Conservation (phyloP, 768 basidiomycete genomes). For the Auricularia heimuer region DNA sequence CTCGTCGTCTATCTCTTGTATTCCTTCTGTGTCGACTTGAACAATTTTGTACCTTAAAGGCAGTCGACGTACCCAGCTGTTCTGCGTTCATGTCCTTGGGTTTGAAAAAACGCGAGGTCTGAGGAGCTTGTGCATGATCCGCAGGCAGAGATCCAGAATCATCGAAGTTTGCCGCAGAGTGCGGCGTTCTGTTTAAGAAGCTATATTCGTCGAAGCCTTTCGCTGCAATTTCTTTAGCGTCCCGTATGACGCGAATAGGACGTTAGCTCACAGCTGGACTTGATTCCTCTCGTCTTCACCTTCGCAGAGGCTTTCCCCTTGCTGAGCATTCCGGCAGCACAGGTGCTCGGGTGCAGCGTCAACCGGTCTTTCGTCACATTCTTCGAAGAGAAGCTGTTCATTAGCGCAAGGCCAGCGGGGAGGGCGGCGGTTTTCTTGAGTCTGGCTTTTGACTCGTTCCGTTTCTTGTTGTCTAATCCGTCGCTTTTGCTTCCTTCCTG, state of each 20-base stretch:
- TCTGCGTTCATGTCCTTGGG: background rate
- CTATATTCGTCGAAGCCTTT: background rate
- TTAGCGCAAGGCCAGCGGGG: constrained; percentile 46
- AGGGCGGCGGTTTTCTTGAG: constrained; percentile 17
- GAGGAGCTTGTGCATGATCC: background rate
- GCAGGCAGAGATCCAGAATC: background rate
- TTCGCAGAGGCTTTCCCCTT: constrained; percentile 54
- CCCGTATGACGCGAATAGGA: background rate
- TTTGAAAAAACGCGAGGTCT: background rate
- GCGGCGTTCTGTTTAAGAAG: background rate
- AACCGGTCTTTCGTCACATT: constrained; percentile 54
- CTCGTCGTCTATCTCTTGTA: too few species aligned
- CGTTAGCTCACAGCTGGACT: background rate
- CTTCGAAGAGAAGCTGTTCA: constrained; percentile 56
- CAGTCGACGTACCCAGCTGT: too few species aligned
- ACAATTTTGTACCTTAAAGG: too few species aligned
- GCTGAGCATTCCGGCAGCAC: constrained; percentile 45
- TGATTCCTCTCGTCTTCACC: constrained; percentile 19
- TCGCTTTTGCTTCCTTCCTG: background rate
- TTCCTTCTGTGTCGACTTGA: too few species aligned
- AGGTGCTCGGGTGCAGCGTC: constrained; percentile 38
- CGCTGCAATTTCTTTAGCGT: background rate
- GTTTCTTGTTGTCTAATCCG: constrained; percentile 13
- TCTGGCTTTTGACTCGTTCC: constrained; percentile 14
- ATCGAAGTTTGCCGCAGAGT: background rate